Evolutionary conservation across 257 asterid genomes (phyloP).

Genomic region (Rhazya stricta): DNA sequence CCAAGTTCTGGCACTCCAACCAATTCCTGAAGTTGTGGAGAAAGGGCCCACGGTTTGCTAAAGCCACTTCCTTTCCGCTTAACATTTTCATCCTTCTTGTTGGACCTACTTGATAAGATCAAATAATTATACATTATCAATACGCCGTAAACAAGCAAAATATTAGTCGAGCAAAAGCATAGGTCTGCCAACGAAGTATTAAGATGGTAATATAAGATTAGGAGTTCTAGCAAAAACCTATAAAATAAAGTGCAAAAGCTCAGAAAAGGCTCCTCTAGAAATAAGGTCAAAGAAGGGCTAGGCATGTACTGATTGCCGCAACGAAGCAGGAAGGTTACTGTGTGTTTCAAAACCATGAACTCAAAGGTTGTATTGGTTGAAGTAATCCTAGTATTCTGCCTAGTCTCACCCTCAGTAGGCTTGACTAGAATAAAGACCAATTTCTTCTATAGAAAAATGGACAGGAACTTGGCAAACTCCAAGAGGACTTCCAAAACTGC

Average conservation of each 20-base stretch:
- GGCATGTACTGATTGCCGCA: background rate
- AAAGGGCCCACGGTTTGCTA: slow-evolving; percentile 37
- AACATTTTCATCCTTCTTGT: slow-evolving; percentile 17
- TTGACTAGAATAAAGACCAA: background rate
- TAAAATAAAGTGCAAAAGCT: background rate
- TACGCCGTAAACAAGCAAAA: background rate
- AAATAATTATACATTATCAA: background rate
- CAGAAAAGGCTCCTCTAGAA: background rate
- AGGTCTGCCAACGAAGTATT: background rate
- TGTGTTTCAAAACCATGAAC: background rate
- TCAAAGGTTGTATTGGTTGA: background rate
- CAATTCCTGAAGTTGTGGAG: slow-evolving; percentile 44
- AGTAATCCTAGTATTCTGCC: background rate
- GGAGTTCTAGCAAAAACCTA: background rate
- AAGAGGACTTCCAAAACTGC: background rate
- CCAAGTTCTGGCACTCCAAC: slow-evolving; percentile 41
- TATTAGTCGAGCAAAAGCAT: background rate
- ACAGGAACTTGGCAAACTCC: background rate
- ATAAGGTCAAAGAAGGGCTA: background rate
- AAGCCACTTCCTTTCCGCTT: slow-evolving; percentile 36
- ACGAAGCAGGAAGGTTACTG: background rate
- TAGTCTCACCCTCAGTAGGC: background rate
- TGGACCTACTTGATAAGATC: slow-evolving; percentile 21
- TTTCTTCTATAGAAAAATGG: background rate
- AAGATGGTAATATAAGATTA: background rate